Evolutionary conservation across 148 eudicot genomes (phyloP), one percentile per base, ranked within the genome.

Genomic region (Oxyria digyna): DNA sequence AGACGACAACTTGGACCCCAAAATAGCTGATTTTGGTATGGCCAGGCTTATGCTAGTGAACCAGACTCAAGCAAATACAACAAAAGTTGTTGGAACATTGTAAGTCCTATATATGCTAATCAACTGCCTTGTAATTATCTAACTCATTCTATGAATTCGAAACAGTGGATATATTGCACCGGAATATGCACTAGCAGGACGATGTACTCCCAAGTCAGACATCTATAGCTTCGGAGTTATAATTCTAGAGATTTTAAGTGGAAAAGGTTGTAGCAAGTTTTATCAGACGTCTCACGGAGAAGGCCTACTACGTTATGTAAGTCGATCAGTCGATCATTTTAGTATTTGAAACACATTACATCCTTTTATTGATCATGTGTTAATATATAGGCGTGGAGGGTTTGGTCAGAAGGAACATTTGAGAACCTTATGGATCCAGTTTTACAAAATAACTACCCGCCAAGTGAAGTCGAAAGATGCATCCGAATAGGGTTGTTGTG

Each of bases 11-110:
- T n/a, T 67, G 46, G 46, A 67, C 6, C 46, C 69, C 38, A 67
- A 67, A 41, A 20, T 67, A 3, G 69, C 31, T 0, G 69, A 67
- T 67, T 67, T 67, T 74, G 76, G 76, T 4, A 74, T n/a, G 32
- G 72, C 67, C 0, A 42, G 55, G 24, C 43, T 74, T 9, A 33
- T 74, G 14, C 20, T 40, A 33, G 64, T 29, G 5, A 29, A 67
- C 63, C 71, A 74, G 31, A 67, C 76, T 33, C 72, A 43, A 43
- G 48, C 41, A 7, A 45, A 48, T 15, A 43, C 76, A 14, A 67
- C 26, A 26, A 43, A 24, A 67, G n/a, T 67, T 29, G 52, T 57
- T 26, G 76, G 72, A 1, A 74, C 76, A 14, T 15, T 26, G 72
- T 74, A 74, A 74, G 76, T 43, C 13, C 48, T 43, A 38, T 5